Evolutionary conservation across 2,329 filamentous ascomycete species (phyloP), one percentile per base, ranked within the genome.

Genomic region (Phaeosphaeriaceae sp.): DNA sequence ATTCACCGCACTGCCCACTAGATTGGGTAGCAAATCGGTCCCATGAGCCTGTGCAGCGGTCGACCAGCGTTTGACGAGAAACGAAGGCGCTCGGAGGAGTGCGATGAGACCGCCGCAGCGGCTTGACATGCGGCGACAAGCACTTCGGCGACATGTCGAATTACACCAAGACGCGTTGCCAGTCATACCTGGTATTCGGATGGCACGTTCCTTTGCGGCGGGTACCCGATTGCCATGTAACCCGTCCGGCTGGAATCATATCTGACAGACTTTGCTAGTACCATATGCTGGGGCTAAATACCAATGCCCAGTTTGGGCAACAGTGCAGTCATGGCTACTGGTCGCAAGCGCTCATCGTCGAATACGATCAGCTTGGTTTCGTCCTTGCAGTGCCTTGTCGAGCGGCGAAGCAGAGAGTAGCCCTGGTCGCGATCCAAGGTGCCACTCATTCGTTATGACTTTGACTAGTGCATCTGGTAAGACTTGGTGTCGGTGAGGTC

Each of bases 121-220:
- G 45, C 45, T 20, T 25, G 21, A 47, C 7, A 47, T 27, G 45
- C 45, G 3, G 22, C 45, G 10, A 47, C 22, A 15, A 25, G 10
- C 17, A 22, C 22, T 25, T 47, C 27, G 44, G 21, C 45, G 31
- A 45, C 7, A 20, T 25, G 20, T 41, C 36, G 25, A 17, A 31
- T 25, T 25, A 41, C 21, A 48, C 31, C 31, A 25, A 36, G 27
- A 48, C n/a, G 21, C 24, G 19, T n/a, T n/a, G 25, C 11, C 3
- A 50, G 53, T 55, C 17, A 36, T 50, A 55, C 47, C 53, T 55
- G 53, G 53, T 50, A 24, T 42, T 51, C 47, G 53, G 53, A 51
- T 55, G 53, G 42, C 40, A 55, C 53, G 53, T 50, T 46, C 47
- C 52, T 21, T 44, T 31, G 22, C 20, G 11, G 31, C 24, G 46